Percentiles rank a stretch among this genome's conserved stretches.
Evolutionary conservation across 257 asterid genomes (phyloP).

Genomic region (Nicotiana paniculata): DNA sequence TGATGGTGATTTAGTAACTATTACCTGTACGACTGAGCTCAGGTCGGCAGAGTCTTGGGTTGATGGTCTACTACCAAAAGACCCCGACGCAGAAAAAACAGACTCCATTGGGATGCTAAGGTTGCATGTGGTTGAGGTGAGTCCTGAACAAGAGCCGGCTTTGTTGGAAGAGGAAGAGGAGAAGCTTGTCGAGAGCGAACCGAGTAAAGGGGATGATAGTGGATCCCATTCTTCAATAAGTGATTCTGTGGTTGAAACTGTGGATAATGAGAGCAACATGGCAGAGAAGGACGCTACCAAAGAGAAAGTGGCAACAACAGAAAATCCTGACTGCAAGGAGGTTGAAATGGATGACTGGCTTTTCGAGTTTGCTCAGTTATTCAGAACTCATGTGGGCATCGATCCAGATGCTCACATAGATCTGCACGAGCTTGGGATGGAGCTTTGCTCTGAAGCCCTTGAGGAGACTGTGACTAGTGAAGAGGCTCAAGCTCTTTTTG

Average conservation of each 20-base stretch:
- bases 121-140: slow-evolving; percentile 87
- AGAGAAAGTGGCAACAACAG: slow-evolving; percentile 42
- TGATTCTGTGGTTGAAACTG: slow-evolving; percentile 43
- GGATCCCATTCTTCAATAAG: slow-evolving; percentile 40
- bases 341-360: slow-evolving; percentile 99
- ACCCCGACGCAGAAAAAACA: slow-evolving; percentile 39
- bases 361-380: slow-evolving; percentile 92
- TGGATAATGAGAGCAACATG: slow-evolving; percentile 43
- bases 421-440: slow-evolving; percentile 99
- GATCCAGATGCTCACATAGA: slow-evolving; percentile 94
- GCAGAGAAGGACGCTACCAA: slow-evolving; percentile 32
- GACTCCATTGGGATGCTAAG: slow-evolving; percentile 56
- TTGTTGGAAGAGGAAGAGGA: slow-evolving; percentile 75
- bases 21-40: slow-evolving; percentile 71
- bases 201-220: slow-evolving; percentile 42
- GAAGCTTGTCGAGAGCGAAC: slow-evolving; percentile 42
- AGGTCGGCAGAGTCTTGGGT: slow-evolving; percentile 65
- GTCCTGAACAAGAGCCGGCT: slow-evolving; percentile 95
- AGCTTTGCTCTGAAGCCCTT: slow-evolving; percentile 88
- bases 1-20: slow-evolving; percentile 84
- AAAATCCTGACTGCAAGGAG: slow-evolving; percentile 69
- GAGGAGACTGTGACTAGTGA: slow-evolving; percentile 87
- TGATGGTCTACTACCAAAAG: slow-evolving; percentile 40
- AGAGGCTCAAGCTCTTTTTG: slow-evolving; percentile 81
- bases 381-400: slow-evolving; percentile 85